Evolutionary conservation across 139 green algal genomes (phyloP), one percentile per base, ranked within the genome.

Genomic region (Mychonastes homosphaera): DNA sequence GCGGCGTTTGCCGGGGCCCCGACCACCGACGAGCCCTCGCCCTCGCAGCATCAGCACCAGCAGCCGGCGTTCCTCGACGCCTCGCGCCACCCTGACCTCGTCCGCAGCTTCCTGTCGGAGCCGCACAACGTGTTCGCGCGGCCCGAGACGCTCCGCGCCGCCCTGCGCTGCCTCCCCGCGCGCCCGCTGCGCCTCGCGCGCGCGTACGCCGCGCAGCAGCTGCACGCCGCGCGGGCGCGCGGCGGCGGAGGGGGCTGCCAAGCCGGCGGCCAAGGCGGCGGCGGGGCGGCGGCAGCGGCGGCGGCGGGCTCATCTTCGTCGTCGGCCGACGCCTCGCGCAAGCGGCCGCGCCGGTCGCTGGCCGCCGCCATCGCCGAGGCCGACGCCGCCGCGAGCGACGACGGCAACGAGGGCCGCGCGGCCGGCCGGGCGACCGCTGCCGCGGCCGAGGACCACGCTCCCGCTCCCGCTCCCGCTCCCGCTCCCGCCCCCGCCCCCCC

Each of bases 141-240:
- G 12, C 72, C 72, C 13, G 69, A 75, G 38, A 61, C 69, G 26
- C 65, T 84, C 60, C 65, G 62, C 7, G 65, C 63, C 2, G 68
- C 73, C 21, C 65, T 84, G 55, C 56, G 65, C 19, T 74, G 72
- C 48, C 65, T 84, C 15, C 62, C 73, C 15, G 53, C 70, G 3
- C 27, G 46, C 7, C 69, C 78, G 59, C 59, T 83, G 52, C 73
- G 77, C 41, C 77, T 77, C 65, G 75, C 74, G 28, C 62, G 75
- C 26, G 70, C 67, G 3, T 82, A 77, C 50, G 67, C 73, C 3
- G 62, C 75, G 30, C 56, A 52, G 6, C 68, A 75, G 68, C 62
- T 48, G 7, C 35, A 49, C 34, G 47, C 49, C 27, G 26, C 46
- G 33, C 23, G 56, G 47, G 26, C 49, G 4, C 59, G 59, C 36